Evolutionary conservation across 495 filamentous ascomycete genomes (phyloP).

Genomic region (Recurvomyces mirabilis): DNA sequence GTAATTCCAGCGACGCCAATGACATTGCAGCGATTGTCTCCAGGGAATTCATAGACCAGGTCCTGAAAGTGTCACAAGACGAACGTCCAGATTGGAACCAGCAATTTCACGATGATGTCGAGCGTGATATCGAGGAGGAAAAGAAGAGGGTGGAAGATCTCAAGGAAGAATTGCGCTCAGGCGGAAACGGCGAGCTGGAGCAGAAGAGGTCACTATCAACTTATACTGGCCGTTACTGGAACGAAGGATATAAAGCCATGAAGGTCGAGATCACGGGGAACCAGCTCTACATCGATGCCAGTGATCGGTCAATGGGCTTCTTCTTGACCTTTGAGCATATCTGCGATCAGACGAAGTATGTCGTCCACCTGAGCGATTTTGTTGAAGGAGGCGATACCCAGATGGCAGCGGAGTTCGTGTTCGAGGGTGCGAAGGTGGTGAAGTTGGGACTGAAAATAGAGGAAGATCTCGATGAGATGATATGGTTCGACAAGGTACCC

Average conservation of each 20-base stretch:
- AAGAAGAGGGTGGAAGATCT: neutral
- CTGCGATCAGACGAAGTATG: constrained; percentile 12
- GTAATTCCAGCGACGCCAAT: constrained; percentile 2
- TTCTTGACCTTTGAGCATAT: constrained; percentile 13
- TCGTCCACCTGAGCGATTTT: constrained; percentile 5
- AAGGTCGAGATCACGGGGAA: constrained; percentile 9
- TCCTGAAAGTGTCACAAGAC: neutral
- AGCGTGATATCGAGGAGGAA: constrained; percentile 1
- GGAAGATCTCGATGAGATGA: constrained; percentile 3
- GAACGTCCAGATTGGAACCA: constrained; percentile 10
- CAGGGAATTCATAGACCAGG: constrained; percentile 7
- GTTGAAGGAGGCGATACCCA: neutral
- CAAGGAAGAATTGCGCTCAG: constrained; percentile 7
- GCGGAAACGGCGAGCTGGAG: neutral
- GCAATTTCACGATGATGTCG: neutral
- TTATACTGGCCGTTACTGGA: constrained; percentile 11
- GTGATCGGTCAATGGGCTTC: constrained; percentile 13
- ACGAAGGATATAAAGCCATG: constrained; percentile 8
- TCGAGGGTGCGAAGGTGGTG: constrained; percentile 6
- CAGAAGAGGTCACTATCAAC: constrained; percentile 3
- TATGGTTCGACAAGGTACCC: constrained; percentile 19
- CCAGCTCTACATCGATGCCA: constrained; percentile 7
- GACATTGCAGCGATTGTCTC: neutral
- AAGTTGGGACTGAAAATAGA: constrained; percentile 13
- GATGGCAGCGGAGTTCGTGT: constrained; percentile 7